Base-by-base conservation (phyloP, 768 basidiomycete species). In the Thelephora ganbajun region DNA sequence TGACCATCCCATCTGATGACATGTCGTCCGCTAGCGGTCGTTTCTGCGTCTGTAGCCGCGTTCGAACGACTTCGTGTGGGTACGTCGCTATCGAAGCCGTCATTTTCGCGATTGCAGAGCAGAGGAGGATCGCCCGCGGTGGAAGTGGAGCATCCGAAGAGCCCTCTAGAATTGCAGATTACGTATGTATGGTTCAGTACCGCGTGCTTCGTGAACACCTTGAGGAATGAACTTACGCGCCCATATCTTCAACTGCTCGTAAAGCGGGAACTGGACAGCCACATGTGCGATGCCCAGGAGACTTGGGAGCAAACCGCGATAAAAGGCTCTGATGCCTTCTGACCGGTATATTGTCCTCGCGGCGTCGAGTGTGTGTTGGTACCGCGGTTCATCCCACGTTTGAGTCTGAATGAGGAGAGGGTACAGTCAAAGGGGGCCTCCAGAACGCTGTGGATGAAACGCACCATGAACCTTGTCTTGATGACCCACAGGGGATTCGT, bases 401-500 rank as follows among this genome's bases (percentile, higher is more conserved):
- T 96, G 91, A 13, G 91, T 93, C 91, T 93, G 58, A 23, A 39
- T 43, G 16, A 34, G 19, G 6, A 14, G 18, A 14, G 30, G 26
- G 36, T n/a, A 48, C 30, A 26, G 42, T 16, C 20, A 42, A 11
- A 33, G 33, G 42, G n/a, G 45, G 44, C 20, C 37, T 45, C 56
- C 47, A 53, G 33, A 51, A 45, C 43, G 41, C 33, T 46, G 16
- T 0, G 41, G 23, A 18, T 16, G 14, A 23, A 16, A 57, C 69
- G 53, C 53, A 94, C 94, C 96, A 98, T 98, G 68, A 98, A 97
- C 23, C 96, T 80, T 19, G 94, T 98, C 70, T 97, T 98, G 63
- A 99, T 92, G 36, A 99, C 91, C 96, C 96, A 99, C 6, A 99
- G 64, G 0, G 96, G 96, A 65, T 90, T 97, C 20, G 96, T 98